phyloP scores from a whole-genome alignment of 371 early-diverging fungal species.

The Umbelopsis sp. region DNA sequence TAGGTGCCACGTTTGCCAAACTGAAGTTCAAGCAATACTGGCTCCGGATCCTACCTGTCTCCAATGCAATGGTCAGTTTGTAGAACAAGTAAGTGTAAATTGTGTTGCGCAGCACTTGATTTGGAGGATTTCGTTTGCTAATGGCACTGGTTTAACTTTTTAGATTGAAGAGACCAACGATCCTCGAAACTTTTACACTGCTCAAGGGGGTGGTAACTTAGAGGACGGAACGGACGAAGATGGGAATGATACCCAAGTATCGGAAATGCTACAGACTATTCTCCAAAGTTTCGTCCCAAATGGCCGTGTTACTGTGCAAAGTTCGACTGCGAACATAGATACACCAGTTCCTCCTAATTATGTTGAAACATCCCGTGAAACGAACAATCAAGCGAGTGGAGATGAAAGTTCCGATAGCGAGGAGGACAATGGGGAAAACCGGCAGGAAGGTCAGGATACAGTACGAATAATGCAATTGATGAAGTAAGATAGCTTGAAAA shows the following conservation, averaged over 20 bases:
- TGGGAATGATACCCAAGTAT: background rate
- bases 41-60: conserved; percentile 68
- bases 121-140: background rate
- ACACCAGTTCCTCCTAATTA: background rate
- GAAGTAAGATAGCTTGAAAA: background rate
- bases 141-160: no score
- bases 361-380: background rate
- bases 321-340: background rate
- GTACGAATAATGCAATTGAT: conserved; percentile 13
- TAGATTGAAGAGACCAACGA: conserved; percentile 20
- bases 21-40: conserved; percentile 25
- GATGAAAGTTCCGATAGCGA: conserved; percentile 5
- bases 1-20: conserved; percentile 14
- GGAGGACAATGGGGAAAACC: background rate
- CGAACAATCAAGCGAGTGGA: background rate
- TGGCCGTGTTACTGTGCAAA: conserved; percentile 4
- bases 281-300: conserved; percentile 37
- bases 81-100: conserved; percentile 57
- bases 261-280: conserved; percentile 33
- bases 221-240: background rate
- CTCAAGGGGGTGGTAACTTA: background rate
- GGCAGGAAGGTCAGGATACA: background rate
- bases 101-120: background rate
- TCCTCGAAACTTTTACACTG: conserved; percentile 23
- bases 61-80: conserved; percentile 62